A percentile compares a stretch with the other conserved stretches of the same genome.
phyloP scores from a whole-genome alignment of 768 basidiomycete genomes.

The Arthromyces matolae region DNA sequence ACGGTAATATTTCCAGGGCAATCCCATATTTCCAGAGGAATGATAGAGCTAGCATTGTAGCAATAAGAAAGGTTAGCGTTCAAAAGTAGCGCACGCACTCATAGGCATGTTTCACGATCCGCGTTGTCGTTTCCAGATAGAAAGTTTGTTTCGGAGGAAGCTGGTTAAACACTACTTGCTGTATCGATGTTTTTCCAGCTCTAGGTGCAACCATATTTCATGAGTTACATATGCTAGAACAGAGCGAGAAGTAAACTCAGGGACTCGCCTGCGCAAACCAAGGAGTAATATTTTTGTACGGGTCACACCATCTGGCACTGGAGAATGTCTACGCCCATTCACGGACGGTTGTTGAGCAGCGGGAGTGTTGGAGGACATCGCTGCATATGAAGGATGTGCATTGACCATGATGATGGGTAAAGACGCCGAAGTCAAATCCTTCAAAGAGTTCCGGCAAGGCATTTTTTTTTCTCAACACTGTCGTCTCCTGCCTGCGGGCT shows the following conservation, averaged over 20 bases:
- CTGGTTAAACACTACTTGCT: constrained; percentile 87
- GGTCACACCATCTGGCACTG: constrained; percentile 24
- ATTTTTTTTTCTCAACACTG: constrained; percentile 1
- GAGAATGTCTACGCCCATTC: constrained; percentile 24
- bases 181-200: constrained; percentile 89
- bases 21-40: constrained; percentile 94
- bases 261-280: constrained; percentile 59
- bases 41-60: constrained; percentile 63
- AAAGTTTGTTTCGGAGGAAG: constrained; percentile 82
- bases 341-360: constrained; percentile 22
- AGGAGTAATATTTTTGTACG: constrained; percentile 71
- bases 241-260: not conserved
- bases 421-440: constrained; percentile 9
- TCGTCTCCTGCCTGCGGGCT: not conserved
- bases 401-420: constrained; percentile 20
- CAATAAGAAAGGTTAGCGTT: not conserved
- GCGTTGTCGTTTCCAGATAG: constrained; percentile 84
- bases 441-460: not conserved
- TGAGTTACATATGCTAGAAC: not conserved
- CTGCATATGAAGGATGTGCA: constrained; percentile 28
- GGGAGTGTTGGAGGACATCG: constrained; percentile 27
- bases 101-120: constrained; percentile 67
- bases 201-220: constrained; percentile 35
- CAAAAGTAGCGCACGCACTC: constrained; percentile 71
- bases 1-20: constrained; percentile 84